Evolutionary conservation across 768 basidiomycete species (phyloP), one percentile per base, ranked within the genome.

Genomic region (Tulasnella sp.): DNA sequence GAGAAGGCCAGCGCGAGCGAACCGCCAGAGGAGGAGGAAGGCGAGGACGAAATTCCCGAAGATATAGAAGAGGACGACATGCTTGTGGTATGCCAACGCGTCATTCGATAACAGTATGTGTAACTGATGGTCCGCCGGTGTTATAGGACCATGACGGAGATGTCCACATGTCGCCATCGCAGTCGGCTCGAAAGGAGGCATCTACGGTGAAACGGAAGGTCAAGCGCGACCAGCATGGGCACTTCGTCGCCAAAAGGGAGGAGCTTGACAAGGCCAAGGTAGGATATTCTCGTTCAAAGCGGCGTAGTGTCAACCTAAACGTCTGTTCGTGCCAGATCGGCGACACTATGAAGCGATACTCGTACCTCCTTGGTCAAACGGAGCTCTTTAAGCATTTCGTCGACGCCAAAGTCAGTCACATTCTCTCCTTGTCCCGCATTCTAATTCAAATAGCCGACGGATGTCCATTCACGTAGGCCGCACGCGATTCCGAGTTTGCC

Each of bases 331-430:
- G 0, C 21, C 64, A 97, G 91, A 79, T 92, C 42, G 74, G 89
- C 19, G 93, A 97, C 67, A 90, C 92, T 9, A 88, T 97, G 62
- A 98, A 98, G 70, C 85, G 92, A 17, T 98, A 97, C 68, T 89
- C 88, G 1, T 98, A 97, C 71, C 80, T 98, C n/a, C 79, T 99
- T 1, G 96, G 96, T 7, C 93, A 99, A 70, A 98, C 94, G 0
- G 96, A 98, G 64, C 77, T 98, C 19, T 99, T 99, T 77, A 91
- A 92, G 65, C 94, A 98, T 70, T 98, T 98, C 68, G 89, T 97
- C 5, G 92, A 97, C 69, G 85, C 97, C 71, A 96, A 96, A 80
- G 91, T 87, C 21, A 25, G 75, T n/a, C n/a, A n/a, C n/a, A n/a
- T n/a, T n/a, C n/a, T n/a, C n/a, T n/a, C n/a, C n/a, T n/a, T 63